Percentiles rank a stretch among this genome's conserved stretches.
Evolutionary conservation across 768 basidiomycete genomes (phyloP).

Genomic region (Rubroboletus pulcherrimus): DNA sequence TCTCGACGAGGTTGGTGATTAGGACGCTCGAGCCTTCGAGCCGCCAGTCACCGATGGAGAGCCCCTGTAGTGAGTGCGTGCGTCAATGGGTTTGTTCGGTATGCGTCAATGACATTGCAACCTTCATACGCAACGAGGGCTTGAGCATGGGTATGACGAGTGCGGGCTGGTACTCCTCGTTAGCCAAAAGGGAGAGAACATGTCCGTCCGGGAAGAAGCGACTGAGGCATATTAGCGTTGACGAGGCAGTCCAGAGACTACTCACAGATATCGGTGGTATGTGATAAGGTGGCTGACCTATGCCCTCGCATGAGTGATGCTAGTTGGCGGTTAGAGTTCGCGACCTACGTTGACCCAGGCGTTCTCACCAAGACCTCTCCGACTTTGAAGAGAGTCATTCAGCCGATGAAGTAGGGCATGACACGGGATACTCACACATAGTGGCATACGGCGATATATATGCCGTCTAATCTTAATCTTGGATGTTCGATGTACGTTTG

Average conservation of each 20-base stretch:
- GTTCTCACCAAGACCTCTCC: conserved; percentile 76
- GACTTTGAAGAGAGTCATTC: conserved; percentile 8
- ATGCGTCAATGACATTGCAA: conserved; percentile 17
- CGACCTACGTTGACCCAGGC: conserved; percentile 78
- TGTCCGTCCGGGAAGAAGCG: conserved; percentile 86
- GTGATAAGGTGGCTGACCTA: conserved; percentile 84
- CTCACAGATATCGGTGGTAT: conserved; percentile 88
- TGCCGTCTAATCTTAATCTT: conserved; percentile 78
- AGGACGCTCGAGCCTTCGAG: conserved; percentile 59
- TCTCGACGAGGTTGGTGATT: conserved; percentile 62
- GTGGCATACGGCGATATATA: conserved; percentile 90
- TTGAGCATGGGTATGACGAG: conserved; percentile 74
- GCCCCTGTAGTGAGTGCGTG: conserved; percentile 46
- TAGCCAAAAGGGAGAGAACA: conserved; percentile 81
- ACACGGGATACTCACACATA: conserved; percentile 58
- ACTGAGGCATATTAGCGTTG: conserved; percentile 34
- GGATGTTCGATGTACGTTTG: conserved; percentile 81
- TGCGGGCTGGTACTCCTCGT: conserved; percentile 68
- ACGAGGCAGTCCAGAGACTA: background rate
- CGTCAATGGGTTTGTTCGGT: background rate
- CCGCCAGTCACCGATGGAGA: conserved; percentile 68
- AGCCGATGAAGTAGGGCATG: background rate
- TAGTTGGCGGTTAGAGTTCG: background rate
- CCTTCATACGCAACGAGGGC: conserved; percentile 76
- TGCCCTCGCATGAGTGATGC: conserved; percentile 4